phyloP scores from a whole-genome alignment of 2,329 filamentous ascomycete genomes.

The Clonostachys rosea region DNA sequence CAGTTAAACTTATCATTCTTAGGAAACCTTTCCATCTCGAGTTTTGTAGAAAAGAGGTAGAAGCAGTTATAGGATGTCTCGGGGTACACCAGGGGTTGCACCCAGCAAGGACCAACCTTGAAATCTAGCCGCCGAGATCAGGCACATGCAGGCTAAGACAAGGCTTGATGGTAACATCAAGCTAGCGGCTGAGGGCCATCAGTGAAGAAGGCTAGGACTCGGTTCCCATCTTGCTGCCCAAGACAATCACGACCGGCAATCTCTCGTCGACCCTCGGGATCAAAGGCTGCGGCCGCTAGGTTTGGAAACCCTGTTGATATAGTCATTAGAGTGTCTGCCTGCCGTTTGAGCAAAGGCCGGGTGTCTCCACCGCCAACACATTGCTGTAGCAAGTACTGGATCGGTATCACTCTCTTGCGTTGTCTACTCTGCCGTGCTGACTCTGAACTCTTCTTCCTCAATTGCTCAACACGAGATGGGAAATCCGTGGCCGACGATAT shows the following conservation, averaged over 20 bases:
- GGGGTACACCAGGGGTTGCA: no score
- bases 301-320: conserved; percentile 15
- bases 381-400: conserved; percentile 8
- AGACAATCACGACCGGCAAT: conserved; percentile 14
- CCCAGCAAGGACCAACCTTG: no score
- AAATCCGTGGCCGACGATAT: conserved; percentile 27
- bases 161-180: no score
- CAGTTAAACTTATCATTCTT: no score
- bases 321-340: conserved; percentile 19
- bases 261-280: conserved; percentile 7
- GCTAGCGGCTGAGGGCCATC: conserved; percentile 7
- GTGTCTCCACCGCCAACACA: conserved; percentile 14
- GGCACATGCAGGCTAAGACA: no score
- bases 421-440: no score
- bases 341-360: conserved; percentile 12
- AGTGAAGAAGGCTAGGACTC: conserved; percentile 20
- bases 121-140: no score
- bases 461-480: conserved; percentile 26
- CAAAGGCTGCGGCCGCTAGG: conserved; percentile 13
- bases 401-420: not conserved
- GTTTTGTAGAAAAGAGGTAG: no score
- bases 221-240: conserved; percentile 17
- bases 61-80: no score
- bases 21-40: no score
- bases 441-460: conserved; percentile 14